phyloP scores from a whole-genome alignment of 179 eudicot genomes.

The Nepenthes alata region DNA sequence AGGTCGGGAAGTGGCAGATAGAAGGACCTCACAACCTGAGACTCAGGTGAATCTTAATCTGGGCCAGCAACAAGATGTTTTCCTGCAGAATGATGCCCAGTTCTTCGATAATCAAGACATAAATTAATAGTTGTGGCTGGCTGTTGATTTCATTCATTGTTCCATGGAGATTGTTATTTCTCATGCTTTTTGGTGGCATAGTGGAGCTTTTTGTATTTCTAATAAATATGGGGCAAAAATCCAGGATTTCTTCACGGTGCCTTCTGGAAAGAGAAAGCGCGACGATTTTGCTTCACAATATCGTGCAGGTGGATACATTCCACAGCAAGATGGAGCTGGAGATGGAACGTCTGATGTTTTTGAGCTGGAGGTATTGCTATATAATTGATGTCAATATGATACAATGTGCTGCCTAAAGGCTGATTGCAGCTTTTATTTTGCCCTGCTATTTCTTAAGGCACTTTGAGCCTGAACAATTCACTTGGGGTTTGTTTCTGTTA shows the following conservation, averaged over 20 bases:
- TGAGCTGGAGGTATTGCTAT: conserved; percentile 40
- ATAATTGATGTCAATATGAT: background rate
- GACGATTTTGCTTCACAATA: conserved; percentile 58
- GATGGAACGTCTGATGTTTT: conserved; percentile 33
- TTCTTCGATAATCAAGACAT: background rate
- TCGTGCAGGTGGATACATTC: conserved; percentile 59
- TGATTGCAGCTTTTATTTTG: too few species aligned
- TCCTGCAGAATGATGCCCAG: background rate
- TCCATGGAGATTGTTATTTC: background rate
- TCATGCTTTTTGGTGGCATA: background rate
- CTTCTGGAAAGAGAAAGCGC: conserved; percentile 75
- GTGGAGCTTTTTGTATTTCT: background rate
- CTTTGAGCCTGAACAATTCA: background rate
- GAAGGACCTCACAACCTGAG: conserved; percentile 47
- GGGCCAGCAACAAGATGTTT: background rate
- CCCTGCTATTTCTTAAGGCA: too few species aligned
- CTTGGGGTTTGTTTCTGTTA: too few species aligned
- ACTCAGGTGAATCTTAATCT: conserved; percentile 41
- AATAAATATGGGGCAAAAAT: conserved; percentile 3
- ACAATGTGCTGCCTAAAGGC: background rate
- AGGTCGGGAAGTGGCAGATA: conserved; percentile 62
- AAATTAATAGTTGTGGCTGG: background rate
- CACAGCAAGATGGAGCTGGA: conserved; percentile 88
- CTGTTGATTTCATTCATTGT: background rate
- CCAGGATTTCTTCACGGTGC: conserved; percentile 62